phyloP scores from a whole-genome alignment of 148 eudicot species.

The Fallopia convolvulus region DNA sequence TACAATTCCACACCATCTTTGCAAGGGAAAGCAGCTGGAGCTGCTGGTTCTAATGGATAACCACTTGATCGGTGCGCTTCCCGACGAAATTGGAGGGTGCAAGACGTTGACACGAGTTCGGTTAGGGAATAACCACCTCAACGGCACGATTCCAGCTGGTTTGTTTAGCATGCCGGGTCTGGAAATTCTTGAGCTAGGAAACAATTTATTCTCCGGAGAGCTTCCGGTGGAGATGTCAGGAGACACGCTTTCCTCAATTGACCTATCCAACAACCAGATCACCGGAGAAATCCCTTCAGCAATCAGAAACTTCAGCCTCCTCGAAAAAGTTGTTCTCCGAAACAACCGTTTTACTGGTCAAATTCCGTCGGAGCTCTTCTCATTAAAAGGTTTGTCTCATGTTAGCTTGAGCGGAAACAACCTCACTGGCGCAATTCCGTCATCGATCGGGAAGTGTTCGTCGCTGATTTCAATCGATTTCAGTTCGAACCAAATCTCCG shows the following conservation, averaged over 20 bases:
- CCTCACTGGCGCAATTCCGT: conserved; percentile 42
- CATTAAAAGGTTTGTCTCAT: conserved; percentile 9
- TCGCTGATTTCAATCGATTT: conserved; percentile 32
- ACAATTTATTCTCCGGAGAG: conserved; percentile 41
- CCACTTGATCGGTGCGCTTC: conserved; percentile 40
- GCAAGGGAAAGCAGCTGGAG: conserved; percentile 36
- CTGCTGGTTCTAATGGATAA: conserved; percentile 30
- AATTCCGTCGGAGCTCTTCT: conserved; percentile 36
- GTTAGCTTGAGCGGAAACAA: conserved; percentile 32
- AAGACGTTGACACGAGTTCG: conserved; percentile 30
- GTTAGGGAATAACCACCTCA: conserved; percentile 28
- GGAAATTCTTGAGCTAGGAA: conserved; percentile 28
- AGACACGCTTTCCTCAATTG: conserved; percentile 19
- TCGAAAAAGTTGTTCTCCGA: conserved; percentile 20
- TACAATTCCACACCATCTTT: conserved; percentile 37
- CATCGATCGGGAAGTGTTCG: conserved; percentile 18
- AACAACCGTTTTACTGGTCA: conserved; percentile 32
- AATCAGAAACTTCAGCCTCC: conserved; percentile 22
- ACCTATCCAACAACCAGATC: conserved; percentile 33
- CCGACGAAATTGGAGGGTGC: conserved; percentile 38
- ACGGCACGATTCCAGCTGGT: conserved; percentile 43
- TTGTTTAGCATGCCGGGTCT: conserved; percentile 31
- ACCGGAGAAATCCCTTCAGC: conserved; percentile 38
- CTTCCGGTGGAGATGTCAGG: conserved; percentile 35
- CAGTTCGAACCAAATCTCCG: conserved; percentile 32